Evolutionary conservation across 331 rosid genomes (phyloP), one percentile per base, ranked within the genome.

Genomic region (Dryas integrifolia): DNA sequence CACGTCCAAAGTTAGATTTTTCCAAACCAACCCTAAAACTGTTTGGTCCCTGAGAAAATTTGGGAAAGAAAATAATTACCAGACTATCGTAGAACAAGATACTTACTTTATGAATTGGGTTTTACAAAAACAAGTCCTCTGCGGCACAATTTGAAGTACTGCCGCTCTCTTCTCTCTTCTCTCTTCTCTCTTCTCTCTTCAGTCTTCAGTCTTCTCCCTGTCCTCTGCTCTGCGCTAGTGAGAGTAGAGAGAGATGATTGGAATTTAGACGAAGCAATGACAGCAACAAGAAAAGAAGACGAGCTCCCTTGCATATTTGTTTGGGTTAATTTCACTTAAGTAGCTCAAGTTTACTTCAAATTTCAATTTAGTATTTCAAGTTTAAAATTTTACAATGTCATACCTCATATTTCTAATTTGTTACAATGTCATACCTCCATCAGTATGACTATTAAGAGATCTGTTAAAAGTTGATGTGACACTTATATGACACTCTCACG

Each of bases 21-120:
- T 69, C 7, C 40, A 14, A 4, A 5, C 15, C 18, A 52, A 45
- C 58, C 73, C 48, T 68, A 68, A 51, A 51, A 50, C 46, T 15
- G 72, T n/a, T 65, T 21, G 53, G 69, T 12, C 12, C 38, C 9
- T 16, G 60, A 51, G 58, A 49, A 38, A 68, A 50, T 68, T 16
- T 68, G 60, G 47, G 59, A n/a, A 38, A 50, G 71, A 67, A 67
- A 68, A 16, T 14, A 0, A 8, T 4, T 5, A 1, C 47, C 13
- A 41, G 35, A 30, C 35, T 30, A 30, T 30, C 35, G 45, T 40
- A 11, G 48, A 53, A 69, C 52, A 40, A 5, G 63, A 69, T 7
- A 53, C 63, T 69, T 53, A 69, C 73, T 69, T 18, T 4, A 38
- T 16, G 41, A 39, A 40, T 18, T 3, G 44, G 35, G 35, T 30